Evolutionary conservation across 495 filamentous ascomycete genomes (phyloP), one percentile per base, ranked within the genome.

Genomic region (Ramalina peruviana): DNA sequence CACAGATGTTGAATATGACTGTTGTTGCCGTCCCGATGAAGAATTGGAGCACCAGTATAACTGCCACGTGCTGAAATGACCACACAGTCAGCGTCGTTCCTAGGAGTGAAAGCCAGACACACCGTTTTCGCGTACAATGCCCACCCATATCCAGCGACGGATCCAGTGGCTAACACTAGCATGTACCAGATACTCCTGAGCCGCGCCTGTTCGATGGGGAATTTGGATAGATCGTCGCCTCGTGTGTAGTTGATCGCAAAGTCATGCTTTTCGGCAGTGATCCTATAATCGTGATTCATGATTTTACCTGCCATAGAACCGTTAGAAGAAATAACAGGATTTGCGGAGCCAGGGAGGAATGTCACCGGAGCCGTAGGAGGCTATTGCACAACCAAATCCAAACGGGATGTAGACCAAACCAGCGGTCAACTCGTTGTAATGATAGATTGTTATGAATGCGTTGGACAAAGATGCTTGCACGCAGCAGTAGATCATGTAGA

Each of bases 191-290:
- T 46, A n/a, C 52, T 30, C 21, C 79, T 62, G 27, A 82, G 65
- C 19, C 81, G 72, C 7, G 79, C 80, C 43, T 71, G 68, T 53
- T 85, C 81, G 43, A 85, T 76, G 15, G 81, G 80, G 27, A 82
- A 85, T 9, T 70, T 64, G 9, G 59, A 55, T 19, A 81, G 60
- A 47, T 82, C 72, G 39, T 73, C 69, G 20, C 71, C 69, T 4
- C 69, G 70, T 40, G 71, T 72, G 37, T 64, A 68, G 27, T 74
- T 64, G 39, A 76, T 59, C 6, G 65, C 66, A 19, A 81, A 61
- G 5, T 71, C 70, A 2, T 69, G 58, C 17, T 68, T 67, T 3
- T 39, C 21, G 27, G 43, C 25, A 27, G 45, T 16, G 7, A 42
- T 38, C 5, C 52, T 42, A 37, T 58, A 58, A 21, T 42, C 44